Conservation (phyloP, 768 basidiomycete species). For the Mrakia frigida region DNA sequence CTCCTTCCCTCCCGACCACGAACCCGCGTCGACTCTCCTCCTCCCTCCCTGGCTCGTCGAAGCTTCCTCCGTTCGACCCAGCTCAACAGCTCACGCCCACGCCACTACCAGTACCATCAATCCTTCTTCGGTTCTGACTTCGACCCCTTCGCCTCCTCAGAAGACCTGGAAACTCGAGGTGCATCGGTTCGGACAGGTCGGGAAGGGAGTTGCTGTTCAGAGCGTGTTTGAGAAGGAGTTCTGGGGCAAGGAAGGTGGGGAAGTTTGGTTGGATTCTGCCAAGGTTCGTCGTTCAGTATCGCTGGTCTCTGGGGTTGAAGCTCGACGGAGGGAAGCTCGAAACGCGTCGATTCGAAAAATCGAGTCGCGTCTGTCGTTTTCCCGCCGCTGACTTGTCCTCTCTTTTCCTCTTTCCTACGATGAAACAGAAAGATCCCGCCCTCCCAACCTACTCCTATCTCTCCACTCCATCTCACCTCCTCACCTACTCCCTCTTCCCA, state of each 20-base stretch:
- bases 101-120: not conserved
- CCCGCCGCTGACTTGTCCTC: not conserved
- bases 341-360: too few relatives aligned
- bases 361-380: not conserved
- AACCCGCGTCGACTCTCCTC: not conserved
- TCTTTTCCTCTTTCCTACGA: not conserved
- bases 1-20: not conserved
- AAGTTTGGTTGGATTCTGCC: conserved; percentile 31
- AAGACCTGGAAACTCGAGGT: conserved; percentile 21
- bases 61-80: not conserved
- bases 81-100: not conserved
- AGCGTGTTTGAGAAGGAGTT: conserved; percentile 27
- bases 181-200: conserved; percentile 9
- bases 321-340: too few relatives aligned
- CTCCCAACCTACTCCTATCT: conserved; percentile 30
- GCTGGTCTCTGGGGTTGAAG: too few relatives aligned
- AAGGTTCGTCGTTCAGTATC: conserved; percentile 11
- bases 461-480: conserved; percentile 11
- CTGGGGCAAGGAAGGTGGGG: conserved; percentile 2
- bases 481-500: conserved; percentile 26
- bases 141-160: not conserved
- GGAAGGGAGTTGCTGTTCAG: conserved; percentile 13
- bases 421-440: conserved; percentile 13
- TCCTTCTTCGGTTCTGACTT: conserved; percentile 4
- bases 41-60: conserved; percentile 11